These are phyloP conservation scores for Debaryomycetaceae sp. DNA, from an alignment of 1,139 yeast genomes.

Conservation along the genomic window DNA sequence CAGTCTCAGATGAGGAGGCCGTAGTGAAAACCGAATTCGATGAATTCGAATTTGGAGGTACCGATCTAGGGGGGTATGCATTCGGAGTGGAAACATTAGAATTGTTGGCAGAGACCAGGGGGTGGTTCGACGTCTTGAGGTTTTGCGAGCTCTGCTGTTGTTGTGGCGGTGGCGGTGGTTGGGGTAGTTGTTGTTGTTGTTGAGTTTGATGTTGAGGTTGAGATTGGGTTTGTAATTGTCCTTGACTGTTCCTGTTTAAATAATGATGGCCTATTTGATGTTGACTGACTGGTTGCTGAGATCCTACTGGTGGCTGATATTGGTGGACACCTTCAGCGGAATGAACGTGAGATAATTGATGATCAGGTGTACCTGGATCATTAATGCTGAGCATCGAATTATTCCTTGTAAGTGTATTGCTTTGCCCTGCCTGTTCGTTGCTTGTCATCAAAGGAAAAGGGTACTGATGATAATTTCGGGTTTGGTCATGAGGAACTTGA, in stretches of 20 bases:
- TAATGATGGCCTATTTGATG: neutral
- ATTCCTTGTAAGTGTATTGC: conserved; percentile 10
- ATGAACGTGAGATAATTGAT: conserved; percentile 14
- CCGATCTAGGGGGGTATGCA: neutral
- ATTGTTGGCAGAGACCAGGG: neutral
- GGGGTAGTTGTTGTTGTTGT: neutral
- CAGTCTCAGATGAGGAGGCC: conserved; percentile 1
- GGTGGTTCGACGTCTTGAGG: neutral
- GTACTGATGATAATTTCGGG: conserved; percentile 8
- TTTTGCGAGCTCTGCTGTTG: neutral
- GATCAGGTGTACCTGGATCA: conserved; percentile 14
- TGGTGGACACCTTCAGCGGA: conserved; percentile 9
- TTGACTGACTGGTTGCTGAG: conserved; percentile 7
- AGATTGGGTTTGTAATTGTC: neutral
- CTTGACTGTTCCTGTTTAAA: neutral
- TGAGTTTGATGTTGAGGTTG: neutral
- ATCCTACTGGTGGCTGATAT: neutral
- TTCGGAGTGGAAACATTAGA: neutral
- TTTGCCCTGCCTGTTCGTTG: neutral
- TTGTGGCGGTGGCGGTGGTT: neutral
- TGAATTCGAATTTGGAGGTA: neutral
- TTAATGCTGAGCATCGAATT: conserved; percentile 23
- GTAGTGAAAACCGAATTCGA: neutral
- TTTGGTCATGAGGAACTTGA: neutral
- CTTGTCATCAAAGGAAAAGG: conserved; percentile 10